phyloP scores from a whole-genome alignment of 2,329 filamentous ascomycete species.

The Colletotrichum gigasporum region DNA sequence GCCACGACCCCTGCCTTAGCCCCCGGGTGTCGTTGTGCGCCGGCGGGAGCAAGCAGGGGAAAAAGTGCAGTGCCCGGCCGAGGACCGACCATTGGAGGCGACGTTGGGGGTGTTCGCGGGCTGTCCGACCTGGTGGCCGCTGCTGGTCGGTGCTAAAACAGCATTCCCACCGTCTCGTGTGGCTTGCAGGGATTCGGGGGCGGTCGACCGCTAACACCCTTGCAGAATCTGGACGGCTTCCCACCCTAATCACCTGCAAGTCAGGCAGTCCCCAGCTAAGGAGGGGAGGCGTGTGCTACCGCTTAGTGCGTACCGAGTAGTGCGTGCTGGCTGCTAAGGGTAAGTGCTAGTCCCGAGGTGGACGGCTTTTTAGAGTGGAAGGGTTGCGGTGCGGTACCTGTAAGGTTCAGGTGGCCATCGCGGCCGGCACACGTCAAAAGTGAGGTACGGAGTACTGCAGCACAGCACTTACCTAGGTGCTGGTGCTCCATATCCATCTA shows the following conservation, averaged over 20 bases:
- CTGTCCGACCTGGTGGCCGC: slow-evolving; percentile 16
- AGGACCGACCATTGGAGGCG: slow-evolving; percentile 3
- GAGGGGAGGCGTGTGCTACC: slow-evolving; percentile 16
- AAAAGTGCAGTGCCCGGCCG: slow-evolving; percentile 21
- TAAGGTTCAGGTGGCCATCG: slow-evolving; percentile 33
- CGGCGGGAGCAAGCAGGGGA: slow-evolving; percentile 5
- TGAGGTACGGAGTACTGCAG: too few relatives aligned
- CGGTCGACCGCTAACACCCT: slow-evolving; percentile 25
- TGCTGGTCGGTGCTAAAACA: too few relatives aligned
- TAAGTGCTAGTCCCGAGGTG: slow-evolving; percentile 23
- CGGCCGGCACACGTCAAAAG: slow-evolving; percentile 25
- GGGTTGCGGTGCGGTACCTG: slow-evolving; percentile 24
- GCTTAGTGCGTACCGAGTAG: too few relatives aligned
- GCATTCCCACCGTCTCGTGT: slow-evolving; percentile 30
- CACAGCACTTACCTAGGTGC: too few relatives aligned
- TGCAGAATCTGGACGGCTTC: slow-evolving; percentile 33
- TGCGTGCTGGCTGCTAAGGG: too few relatives aligned
- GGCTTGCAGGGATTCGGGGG: slow-evolving; percentile 28
- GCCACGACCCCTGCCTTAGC: slow-evolving; percentile 28
- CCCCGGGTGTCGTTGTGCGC: slow-evolving; percentile 18
- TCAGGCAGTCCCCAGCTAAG: slow-evolving; percentile 31
- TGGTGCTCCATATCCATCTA: too few relatives aligned
- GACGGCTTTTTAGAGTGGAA: slow-evolving; percentile 27
- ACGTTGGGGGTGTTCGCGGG: slow-evolving; percentile 9
- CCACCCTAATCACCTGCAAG: slow-evolving; percentile 33